Percentiles rank a stretch among this genome's conserved stretches.
Conservation (phyloP, 768 basidiomycete genomes). For the Podaxis sp. region DNA sequence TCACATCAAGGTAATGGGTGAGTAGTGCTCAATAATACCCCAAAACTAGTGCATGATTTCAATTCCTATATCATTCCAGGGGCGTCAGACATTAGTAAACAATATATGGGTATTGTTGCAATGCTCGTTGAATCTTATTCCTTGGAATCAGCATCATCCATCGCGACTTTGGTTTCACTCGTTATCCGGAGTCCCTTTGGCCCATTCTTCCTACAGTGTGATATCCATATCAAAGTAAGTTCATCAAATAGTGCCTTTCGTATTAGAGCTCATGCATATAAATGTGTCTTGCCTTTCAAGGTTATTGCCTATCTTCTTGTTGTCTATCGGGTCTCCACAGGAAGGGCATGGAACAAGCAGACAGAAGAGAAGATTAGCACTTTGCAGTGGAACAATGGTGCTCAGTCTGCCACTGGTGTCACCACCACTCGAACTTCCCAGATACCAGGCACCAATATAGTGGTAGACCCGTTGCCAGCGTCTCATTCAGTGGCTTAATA, state of each 20-base stretch:
- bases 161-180: not conserved
- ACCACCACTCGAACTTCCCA: not conserved
- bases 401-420: not conserved
- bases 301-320: conserved; percentile 1
- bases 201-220: not conserved
- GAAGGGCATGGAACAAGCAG: not conserved
- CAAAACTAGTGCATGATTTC: not conserved
- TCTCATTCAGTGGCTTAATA: not conserved
- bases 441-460: not conserved
- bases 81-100: not conserved
- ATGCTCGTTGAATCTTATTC: not conserved
- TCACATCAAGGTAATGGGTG: not conserved
- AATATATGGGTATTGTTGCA: not conserved
- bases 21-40: not conserved
- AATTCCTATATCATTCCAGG: not conserved
- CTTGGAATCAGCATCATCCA: not conserved
- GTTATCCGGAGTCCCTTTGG: no score
- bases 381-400: not conserved
- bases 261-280: not conserved
- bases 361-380: not conserved
- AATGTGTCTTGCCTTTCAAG: not conserved
- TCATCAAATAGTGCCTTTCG: not conserved
- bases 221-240: not conserved
- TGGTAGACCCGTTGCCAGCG: not conserved
- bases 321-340: not conserved